Conservation (phyloP, 2,329 filamentous ascomycete species). For the Colletotrichum zoysiae region DNA sequence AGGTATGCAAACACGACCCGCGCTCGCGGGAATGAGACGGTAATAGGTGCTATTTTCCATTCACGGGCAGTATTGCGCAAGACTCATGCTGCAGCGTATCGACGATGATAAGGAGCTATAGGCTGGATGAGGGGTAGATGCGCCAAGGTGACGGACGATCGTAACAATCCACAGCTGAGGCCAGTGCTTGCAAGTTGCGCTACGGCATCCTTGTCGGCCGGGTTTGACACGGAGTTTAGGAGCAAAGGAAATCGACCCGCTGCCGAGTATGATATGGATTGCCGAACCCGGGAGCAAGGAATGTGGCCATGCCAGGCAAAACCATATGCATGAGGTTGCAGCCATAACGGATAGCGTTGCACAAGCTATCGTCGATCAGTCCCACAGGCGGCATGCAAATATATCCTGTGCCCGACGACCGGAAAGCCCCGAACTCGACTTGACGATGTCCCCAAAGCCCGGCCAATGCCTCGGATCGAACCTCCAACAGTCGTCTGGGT, state of each 20-base stretch:
- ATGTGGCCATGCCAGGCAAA: too few species aligned
- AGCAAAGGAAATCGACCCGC: background rate
- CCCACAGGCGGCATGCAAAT: background rate
- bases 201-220: background rate
- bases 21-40: background rate
- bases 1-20: background rate
- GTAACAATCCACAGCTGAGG: background rate
- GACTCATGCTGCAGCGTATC: background rate
- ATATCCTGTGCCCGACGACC: background rate
- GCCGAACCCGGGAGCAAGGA: background rate
- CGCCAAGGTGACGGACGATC: background rate
- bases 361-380: too few species aligned
- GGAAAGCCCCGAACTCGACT: background rate
- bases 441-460: background rate
- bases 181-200: too few species aligned
- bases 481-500: background rate
- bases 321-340: background rate
- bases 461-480: background rate
- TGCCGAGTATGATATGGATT: background rate
- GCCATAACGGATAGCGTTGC: background rate
- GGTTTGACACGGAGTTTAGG: too few species aligned
- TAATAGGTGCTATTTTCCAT: slow-evolving; percentile 1
- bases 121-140: background rate
- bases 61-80: slow-evolving; percentile 8
- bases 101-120: slow-evolving; percentile 7